A percentile compares a stretch with the other conserved stretches of the same genome.
Evolutionary conservation across 2,329 filamentous ascomycete species (phyloP).

Genomic region (Pestalotiopsis sp.): DNA sequence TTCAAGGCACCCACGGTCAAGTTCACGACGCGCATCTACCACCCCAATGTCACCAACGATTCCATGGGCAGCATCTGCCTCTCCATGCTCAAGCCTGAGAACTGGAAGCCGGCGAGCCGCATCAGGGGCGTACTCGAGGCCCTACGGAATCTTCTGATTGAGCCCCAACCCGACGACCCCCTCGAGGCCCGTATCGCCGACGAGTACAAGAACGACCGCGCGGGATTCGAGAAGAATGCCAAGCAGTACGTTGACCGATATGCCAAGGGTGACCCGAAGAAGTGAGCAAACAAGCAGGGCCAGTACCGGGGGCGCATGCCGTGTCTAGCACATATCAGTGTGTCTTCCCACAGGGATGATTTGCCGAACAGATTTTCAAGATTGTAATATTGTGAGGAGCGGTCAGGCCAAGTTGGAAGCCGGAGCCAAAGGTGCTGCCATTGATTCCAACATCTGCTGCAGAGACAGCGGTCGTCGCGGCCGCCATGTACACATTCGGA

Average conservation of each 20-base stretch:
- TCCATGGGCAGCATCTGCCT: constrained; percentile 84
- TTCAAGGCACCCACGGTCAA: constrained; percentile 83
- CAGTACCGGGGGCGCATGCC: not conserved
- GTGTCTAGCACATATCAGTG: not conserved
- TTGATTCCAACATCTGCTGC: not conserved
- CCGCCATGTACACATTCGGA: not conserved
- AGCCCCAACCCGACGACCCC: constrained; percentile 87
- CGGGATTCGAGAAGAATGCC: constrained; percentile 74
- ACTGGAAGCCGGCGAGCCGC: constrained; percentile 89
- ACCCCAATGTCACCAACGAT: constrained; percentile 93
- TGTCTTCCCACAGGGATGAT: not conserved
- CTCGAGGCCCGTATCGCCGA: constrained; percentile 86
- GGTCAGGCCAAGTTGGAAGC: not conserved
- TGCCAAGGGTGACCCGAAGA: constrained; percentile 48
- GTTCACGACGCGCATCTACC: constrained; percentile 91
- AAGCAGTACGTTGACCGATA: constrained; percentile 74
- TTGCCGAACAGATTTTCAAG: not conserved
- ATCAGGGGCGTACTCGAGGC: constrained; percentile 76
- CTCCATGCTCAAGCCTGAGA: constrained; percentile 77
- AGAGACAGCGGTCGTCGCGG: not conserved
- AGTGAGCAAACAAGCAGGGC: not conserved
- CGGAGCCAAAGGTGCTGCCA: not conserved
- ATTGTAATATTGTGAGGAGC: not conserved
- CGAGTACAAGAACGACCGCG: constrained; percentile 71
- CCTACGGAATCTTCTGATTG: constrained; percentile 70